Conservation (phyloP, 441 rosid species). For the California macrophylla region DNA sequence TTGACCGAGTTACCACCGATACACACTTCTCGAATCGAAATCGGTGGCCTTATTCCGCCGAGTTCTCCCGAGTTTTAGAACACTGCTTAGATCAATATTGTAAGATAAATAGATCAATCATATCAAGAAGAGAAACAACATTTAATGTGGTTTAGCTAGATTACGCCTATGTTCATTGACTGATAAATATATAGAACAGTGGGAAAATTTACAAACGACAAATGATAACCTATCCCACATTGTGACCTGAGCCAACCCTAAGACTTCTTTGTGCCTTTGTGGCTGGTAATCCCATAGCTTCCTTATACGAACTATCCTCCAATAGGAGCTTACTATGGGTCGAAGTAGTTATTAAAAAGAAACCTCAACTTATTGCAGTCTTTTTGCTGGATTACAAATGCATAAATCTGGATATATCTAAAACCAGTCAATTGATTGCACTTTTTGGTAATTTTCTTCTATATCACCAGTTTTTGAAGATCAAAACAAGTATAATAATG, state of each 20-base stretch:
- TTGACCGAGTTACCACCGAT: no score
- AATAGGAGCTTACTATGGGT: not conserved
- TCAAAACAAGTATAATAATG: not conserved
- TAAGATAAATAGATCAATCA: not conserved
- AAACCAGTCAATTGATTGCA: not conserved
- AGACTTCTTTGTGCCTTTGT: not conserved
- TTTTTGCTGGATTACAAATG: not conserved
- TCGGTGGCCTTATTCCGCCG: no score
- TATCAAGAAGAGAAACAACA: not conserved
- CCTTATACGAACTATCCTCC: not conserved
- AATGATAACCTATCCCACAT: not conserved
- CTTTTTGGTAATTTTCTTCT: not conserved
- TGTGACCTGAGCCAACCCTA: not conserved
- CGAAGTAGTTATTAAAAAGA: not conserved
- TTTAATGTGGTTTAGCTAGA: not conserved
- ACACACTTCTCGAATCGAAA: no score
- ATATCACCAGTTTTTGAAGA: not conserved
- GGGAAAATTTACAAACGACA: not conserved
- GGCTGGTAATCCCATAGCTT: not conserved
- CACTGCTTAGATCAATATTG: no score
- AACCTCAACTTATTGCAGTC: not conserved
- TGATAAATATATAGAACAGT: not conserved
- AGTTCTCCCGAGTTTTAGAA: no score
- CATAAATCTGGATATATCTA: not conserved
- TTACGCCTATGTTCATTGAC: not conserved